Conservation (phyloP, 495 filamentous ascomycete genomes). For the Tetracladium setigerum region DNA sequence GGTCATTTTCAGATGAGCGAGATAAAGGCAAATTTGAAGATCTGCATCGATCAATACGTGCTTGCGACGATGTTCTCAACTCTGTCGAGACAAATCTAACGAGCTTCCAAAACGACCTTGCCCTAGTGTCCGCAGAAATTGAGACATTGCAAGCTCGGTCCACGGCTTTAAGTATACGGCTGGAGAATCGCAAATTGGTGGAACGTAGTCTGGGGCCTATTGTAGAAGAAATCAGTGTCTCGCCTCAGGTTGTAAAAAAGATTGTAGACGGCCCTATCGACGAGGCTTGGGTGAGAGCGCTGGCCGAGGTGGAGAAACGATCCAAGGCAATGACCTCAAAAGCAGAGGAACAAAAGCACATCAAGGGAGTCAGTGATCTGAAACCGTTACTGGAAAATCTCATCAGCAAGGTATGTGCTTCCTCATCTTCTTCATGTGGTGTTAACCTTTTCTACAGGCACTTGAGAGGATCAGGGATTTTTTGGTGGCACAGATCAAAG, state of each 20-base stretch:
- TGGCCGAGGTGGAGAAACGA: slow-evolving; percentile 78
- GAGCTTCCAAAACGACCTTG: slow-evolving; percentile 87
- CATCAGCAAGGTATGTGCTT: slow-evolving; percentile 58
- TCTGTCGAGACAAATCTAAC: slow-evolving; percentile 89
- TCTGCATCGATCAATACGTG: slow-evolving; percentile 78
- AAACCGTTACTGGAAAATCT: slow-evolving; percentile 78
- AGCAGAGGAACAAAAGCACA: slow-evolving; percentile 47
- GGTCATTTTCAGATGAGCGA: slow-evolving; percentile 52
- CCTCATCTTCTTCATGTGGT: background rate
- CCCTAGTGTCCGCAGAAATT: slow-evolving; percentile 86
- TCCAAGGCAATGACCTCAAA: slow-evolving; percentile 62
- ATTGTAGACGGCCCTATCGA: slow-evolving; percentile 87
- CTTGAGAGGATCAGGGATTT: slow-evolving; percentile 90
- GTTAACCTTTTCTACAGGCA: slow-evolving; percentile 45
- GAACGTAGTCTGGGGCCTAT: slow-evolving; percentile 84
- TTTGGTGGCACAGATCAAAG: slow-evolving; percentile 87
- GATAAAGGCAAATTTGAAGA: slow-evolving; percentile 89
- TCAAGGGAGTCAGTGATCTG: slow-evolving; percentile 74
- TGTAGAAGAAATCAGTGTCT: slow-evolving; percentile 84
- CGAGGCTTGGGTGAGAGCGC: slow-evolving; percentile 76
- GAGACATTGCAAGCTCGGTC: slow-evolving; percentile 87
- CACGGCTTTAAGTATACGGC: slow-evolving; percentile 69
- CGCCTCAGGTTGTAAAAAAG: slow-evolving; percentile 70
- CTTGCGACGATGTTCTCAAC: slow-evolving; percentile 87
- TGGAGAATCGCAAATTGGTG: slow-evolving; percentile 83